Evolutionary conservation across 306 rosid genomes (phyloP).

Genomic region (Luffa acutangula): DNA sequence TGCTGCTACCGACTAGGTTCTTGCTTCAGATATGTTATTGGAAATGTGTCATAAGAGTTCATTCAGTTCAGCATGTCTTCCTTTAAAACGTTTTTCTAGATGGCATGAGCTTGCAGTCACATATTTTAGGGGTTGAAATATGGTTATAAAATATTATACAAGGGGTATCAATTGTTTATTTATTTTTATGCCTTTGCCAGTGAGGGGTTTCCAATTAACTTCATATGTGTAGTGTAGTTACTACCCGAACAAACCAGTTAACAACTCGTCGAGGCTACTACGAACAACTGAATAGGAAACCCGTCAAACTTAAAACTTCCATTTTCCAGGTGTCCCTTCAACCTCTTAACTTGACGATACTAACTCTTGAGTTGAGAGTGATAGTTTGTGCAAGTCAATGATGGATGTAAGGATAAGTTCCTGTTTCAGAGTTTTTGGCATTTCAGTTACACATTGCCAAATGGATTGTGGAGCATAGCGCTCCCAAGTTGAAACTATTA

Average conservation of each 20-base stretch:
- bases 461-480: neutral
- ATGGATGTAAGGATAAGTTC: neutral
- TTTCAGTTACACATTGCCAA: neutral
- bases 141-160: neutral
- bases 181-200: neutral
- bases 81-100: neutral
- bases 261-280: neutral
- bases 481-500: neutral
- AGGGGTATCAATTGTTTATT: neutral
- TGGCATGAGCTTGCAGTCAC: neutral
- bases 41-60: neutral
- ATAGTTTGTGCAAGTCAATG: neutral
- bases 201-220: neutral
- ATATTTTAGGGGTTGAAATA: neutral
- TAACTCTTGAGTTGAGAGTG: neutral
- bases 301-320: neutral
- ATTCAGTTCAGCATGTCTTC: neutral
- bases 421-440: neutral
- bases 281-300: neutral
- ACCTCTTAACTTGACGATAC: neutral
- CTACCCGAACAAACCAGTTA: neutral
- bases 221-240: neutral
- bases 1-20: neutral
- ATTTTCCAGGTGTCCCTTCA: neutral
- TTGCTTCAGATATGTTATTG: neutral